Conservation (phyloP, 108 stramenopile genomes). For the Cyclotella kingstonii region DNA sequence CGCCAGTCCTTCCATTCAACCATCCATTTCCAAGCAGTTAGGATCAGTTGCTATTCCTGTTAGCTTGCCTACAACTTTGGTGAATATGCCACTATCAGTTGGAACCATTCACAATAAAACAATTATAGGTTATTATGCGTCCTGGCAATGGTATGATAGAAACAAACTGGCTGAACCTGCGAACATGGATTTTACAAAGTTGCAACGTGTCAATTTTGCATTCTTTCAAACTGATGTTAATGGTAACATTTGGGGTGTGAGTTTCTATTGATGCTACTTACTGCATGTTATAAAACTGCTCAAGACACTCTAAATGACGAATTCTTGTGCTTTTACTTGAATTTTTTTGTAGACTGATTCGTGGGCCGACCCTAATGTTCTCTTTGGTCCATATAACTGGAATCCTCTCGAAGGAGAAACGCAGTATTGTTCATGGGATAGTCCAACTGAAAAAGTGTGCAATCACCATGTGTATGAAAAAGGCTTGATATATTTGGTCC, state of each 20-base stretch:
- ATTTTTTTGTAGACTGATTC: constrained; percentile 7
- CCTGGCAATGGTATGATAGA: constrained; percentile 45
- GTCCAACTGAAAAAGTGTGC: constrained; percentile 20
- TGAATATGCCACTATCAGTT: not conserved
- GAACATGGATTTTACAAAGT: constrained; percentile 44
- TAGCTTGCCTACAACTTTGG: not conserved
- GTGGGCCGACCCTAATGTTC: constrained; percentile 20
- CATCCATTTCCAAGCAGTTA: not conserved
- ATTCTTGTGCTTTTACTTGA: no score
- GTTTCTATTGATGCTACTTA: no score
- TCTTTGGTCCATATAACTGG: constrained; percentile 33
- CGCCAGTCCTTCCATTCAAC: not conserved
- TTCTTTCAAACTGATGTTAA: constrained; percentile 40
- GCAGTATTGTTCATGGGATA: constrained; percentile 33
- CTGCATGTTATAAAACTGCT: no score
- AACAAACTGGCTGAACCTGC: constrained; percentile 25
- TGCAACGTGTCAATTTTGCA: constrained; percentile 41
- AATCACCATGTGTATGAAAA: constrained; percentile 29
- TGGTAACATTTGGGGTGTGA: no score
- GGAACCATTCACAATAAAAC: constrained; percentile 26
- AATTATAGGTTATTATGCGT: constrained; percentile 43
- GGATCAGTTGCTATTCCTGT: constrained; percentile 13
- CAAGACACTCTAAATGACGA: no score
- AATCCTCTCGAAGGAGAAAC: constrained; percentile 11
- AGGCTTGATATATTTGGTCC: constrained; percentile 32